phyloP scores from a whole-genome alignment of 2,329 filamentous ascomycete species.

The Penicillium occitanis region DNA sequence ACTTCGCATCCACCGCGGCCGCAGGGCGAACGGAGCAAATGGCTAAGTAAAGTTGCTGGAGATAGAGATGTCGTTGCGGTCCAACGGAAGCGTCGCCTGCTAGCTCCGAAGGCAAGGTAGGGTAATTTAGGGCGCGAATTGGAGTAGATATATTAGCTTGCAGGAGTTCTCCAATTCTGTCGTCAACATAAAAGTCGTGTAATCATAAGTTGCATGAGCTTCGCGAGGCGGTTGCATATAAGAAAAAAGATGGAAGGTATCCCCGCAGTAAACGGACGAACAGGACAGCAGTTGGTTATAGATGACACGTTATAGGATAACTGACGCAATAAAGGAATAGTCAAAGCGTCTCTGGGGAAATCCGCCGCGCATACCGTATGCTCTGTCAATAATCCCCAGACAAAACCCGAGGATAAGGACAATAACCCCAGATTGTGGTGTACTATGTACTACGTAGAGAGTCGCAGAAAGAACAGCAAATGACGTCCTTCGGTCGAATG shows the following conservation, averaged over 20 bases:
- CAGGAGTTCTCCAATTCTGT: neutral
- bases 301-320: neutral
- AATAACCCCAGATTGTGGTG: neutral
- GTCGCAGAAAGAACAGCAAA: neutral
- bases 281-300: neutral
- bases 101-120: too few relatives aligned
- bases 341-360: neutral
- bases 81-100: constrained; percentile 4
- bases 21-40: constrained; percentile 8
- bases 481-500: constrained; percentile 3
- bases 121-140: neutral
- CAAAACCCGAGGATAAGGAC: neutral
- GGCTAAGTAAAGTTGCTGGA: neutral
- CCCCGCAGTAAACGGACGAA: neutral
- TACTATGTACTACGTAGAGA: neutral
- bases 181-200: neutral
- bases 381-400: neutral
- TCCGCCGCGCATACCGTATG: neutral
- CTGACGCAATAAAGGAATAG: neutral
- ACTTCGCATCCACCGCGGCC: neutral
- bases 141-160: neutral
- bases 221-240: neutral
- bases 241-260: neutral
- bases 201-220: neutral
- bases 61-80: neutral